Evolutionary conservation across 306 rosid genomes (phyloP), one percentile per base, ranked within the genome.

Genomic region (Lablab purpureus): DNA sequence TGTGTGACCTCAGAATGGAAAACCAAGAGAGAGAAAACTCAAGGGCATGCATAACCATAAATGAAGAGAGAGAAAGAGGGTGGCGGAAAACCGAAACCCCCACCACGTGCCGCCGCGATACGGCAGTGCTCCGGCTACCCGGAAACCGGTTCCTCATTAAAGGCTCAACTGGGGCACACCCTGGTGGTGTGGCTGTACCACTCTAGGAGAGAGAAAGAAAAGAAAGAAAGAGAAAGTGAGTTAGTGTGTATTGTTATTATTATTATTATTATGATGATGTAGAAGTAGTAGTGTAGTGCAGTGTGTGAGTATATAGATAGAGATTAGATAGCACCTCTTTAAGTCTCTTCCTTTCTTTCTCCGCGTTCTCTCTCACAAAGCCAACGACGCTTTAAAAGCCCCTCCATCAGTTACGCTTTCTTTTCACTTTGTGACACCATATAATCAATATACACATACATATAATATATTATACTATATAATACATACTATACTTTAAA

Each of bases 371-470:
- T 76, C 63, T 63, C 32, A 67, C 58, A 65, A 67, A 51, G 18
- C 77, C 64, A 84, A 67, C 66, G 87, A 68, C 63, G 89, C 92
- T 82, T 88, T 91, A 73, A 91, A 89, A 84, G 74, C 90, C 73
- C 86, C 54, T 73, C 71, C 86, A 70, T 87, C 94, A 27, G 97
- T 94, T 92, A 91, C 94, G 75, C 73, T 81, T 41, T 80, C 56
- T 73, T 54, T 55, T 67, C 69, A 51, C 78, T 15, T 28, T n/a
- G 25, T 47, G 52, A 51, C 80, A 43, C 34, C 43, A 67, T 58
- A 18, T 34, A 9, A 14, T 60, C 69, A 65, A 65, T 65, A 66
- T 11, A 11, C 18, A 40, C 18, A 19, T 2, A 65, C 18, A 37
- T 10, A 37, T 40, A 2, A 2, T 7, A n/a, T n/a, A n/a, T 3